phyloP scores from a whole-genome alignment of 768 basidiomycete species.

The Termitomyces heimii region DNA sequence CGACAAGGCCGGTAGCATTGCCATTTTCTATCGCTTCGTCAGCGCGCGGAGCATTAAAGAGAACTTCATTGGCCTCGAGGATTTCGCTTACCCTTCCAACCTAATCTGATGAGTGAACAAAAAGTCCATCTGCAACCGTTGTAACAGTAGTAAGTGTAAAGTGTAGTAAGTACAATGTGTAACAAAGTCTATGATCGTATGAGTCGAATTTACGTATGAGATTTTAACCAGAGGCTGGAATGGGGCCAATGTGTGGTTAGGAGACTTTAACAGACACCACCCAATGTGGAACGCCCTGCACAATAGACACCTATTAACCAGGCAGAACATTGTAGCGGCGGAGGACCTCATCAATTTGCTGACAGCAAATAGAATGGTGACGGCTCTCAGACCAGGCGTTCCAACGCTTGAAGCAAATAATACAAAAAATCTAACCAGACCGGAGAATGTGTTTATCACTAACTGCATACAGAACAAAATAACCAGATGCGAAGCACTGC shows the following conservation, averaged over 20 bases:
- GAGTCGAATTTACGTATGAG: background rate
- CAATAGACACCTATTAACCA: constrained; percentile 30
- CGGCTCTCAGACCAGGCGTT: constrained; percentile 24
- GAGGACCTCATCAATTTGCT: constrained; percentile 22
- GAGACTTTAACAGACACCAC: constrained; percentile 38
- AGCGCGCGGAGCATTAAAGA: constrained; percentile 95
- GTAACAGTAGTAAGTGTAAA: background rate
- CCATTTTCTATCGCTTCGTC: constrained; percentile 70
- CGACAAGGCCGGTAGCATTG: constrained; percentile 90
- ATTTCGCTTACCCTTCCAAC: constrained; percentile 86
- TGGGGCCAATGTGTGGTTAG: too few relatives aligned
- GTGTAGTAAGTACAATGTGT: background rate
- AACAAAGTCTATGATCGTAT: background rate
- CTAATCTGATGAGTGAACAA: constrained; percentile 27
- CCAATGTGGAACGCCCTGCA: constrained; percentile 29
- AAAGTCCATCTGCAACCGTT: background rate
- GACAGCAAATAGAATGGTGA: constrained; percentile 19
- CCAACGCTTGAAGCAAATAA: constrained; percentile 26
- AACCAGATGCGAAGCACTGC: background rate
- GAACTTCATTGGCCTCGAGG: constrained; percentile 81
- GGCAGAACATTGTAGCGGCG: constrained; percentile 12
- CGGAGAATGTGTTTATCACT: constrained; percentile 32
- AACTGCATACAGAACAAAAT: constrained; percentile 4
- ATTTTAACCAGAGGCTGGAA: too few relatives aligned
- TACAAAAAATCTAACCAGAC: constrained; percentile 15